Evolutionary conservation across 2,329 filamentous ascomycete genomes (phyloP).

Genomic region (Aspergillus ibericus): DNA sequence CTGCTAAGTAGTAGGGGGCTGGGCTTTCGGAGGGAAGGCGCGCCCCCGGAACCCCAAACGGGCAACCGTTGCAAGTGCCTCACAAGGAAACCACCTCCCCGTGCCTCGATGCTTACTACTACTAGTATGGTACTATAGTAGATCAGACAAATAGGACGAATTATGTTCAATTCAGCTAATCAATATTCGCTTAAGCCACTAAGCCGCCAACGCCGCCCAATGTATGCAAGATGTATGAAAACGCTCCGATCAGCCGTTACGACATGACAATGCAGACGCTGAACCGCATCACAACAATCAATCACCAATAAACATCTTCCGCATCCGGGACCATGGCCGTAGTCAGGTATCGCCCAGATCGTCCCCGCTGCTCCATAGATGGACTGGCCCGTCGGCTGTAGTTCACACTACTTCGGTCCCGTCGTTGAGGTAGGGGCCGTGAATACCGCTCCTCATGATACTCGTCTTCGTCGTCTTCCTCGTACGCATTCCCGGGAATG

Average conservation of each 20-base stretch:
- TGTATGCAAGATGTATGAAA: not conserved
- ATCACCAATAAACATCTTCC: conserved; percentile 34
- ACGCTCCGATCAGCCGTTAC: not conserved
- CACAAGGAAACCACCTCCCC: no score
- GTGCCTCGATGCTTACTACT: no score
- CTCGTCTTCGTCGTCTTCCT: not conserved
- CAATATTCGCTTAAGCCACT: not conserved
- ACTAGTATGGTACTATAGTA: no score
- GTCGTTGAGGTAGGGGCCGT: not conserved
- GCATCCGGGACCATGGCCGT: conserved; percentile 39
- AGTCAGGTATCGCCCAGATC: conserved; percentile 29
- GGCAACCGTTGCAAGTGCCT: no score
- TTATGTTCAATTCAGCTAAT: no score
- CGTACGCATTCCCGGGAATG: not conserved
- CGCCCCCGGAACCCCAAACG: no score
- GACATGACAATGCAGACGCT: not conserved
- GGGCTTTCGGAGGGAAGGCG: no score
- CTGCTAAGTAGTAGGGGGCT: no score
- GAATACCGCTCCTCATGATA: not conserved
- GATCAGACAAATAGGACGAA: no score
- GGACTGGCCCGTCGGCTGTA: not conserved
- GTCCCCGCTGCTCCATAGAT: conserved; percentile 10
- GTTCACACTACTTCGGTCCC: conserved; percentile 7
- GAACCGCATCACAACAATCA: not conserved
- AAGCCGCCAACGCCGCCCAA: not conserved